Conservation (phyloP, 805 yeast genomes). For the Sugiyamaella mastotermitis region DNA sequence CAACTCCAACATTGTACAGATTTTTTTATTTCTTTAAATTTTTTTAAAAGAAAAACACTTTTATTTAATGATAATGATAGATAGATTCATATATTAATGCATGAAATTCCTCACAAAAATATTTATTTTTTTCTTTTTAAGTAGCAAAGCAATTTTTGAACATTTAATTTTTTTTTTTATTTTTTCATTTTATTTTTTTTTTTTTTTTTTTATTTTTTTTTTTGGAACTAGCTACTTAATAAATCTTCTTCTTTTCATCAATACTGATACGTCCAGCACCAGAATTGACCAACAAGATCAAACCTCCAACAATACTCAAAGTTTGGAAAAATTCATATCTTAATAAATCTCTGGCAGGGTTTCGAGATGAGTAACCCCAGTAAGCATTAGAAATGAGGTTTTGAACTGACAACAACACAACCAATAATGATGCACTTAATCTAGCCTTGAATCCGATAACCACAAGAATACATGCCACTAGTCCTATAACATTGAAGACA, state of each 20-base stretch:
- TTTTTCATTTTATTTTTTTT: too few species aligned
- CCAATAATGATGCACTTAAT: slow-evolving; percentile 65
- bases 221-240: too few species aligned
- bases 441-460: slow-evolving; percentile 92
- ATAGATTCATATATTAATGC: too few species aligned
- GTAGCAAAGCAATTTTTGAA: slow-evolving; percentile 1
- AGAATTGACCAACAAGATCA: slow-evolving; percentile 81
- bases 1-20: too few species aligned
- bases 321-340: slow-evolving; percentile 95
- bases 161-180: too few species aligned
- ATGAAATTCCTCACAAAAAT: too few species aligned
- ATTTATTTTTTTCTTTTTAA: not conserved
- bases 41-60: too few species aligned
- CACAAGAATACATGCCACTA: slow-evolving; percentile 65
- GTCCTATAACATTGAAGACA: slow-evolving; percentile 62
- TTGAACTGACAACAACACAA: slow-evolving; percentile 65
- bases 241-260: slow-evolving; percentile 93
- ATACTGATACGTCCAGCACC: slow-evolving; percentile 94
- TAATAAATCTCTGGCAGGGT: slow-evolving; percentile 78
- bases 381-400: slow-evolving; percentile 79
- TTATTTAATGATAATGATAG: too few species aligned
- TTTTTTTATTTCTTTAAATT: slow-evolving; percentile 3
- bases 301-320: slow-evolving; percentile 89
- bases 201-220: too few species aligned
- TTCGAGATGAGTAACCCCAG: slow-evolving; percentile 70